phyloP scores from a whole-genome alignment of 257 asterid species.

The Cinchona pubescens region DNA sequence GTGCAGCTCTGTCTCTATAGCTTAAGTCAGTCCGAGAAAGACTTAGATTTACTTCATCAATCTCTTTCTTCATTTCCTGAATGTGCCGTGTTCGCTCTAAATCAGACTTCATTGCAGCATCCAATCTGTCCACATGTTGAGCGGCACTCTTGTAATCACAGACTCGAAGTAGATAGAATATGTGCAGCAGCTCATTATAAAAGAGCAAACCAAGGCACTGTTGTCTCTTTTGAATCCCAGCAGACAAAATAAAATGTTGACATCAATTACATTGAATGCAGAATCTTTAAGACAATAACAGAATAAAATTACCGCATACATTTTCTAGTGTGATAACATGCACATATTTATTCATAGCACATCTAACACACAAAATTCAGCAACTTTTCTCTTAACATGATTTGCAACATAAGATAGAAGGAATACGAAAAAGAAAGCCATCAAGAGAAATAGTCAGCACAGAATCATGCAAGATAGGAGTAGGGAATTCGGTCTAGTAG shows the following conservation, averaged over 20 bases:
- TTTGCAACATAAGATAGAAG: no score
- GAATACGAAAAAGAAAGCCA: not conserved
- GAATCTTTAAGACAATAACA: conserved; percentile 4
- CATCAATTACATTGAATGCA: conserved; percentile 27
- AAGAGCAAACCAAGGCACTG: conserved; percentile 76
- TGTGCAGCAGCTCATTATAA: conserved; percentile 83
- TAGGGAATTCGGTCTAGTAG: no score
- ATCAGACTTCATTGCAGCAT: conserved; percentile 81
- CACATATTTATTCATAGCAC: not conserved
- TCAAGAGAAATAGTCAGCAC: no score
- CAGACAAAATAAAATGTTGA: conserved; percentile 19
- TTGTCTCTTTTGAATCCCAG: conserved; percentile 52
- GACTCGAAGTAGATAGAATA: conserved; percentile 84
- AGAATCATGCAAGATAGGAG: not conserved
- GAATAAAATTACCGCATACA: not conserved
- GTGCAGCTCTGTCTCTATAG: conserved; percentile 67
- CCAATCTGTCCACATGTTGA: conserved; percentile 77
- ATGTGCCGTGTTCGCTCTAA: conserved; percentile 59
- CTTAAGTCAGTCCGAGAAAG: conserved; percentile 58
- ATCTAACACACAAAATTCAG: no score
- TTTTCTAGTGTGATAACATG: not conserved
- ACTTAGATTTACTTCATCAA: conserved; percentile 55
- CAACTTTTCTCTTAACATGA: no score
- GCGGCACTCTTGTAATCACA: conserved; percentile 93
- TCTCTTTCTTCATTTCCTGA: conserved; percentile 64